Conservation (phyloP, 1,284 basidiomycete species). For the Tranzscheliella williamsii region DNA sequence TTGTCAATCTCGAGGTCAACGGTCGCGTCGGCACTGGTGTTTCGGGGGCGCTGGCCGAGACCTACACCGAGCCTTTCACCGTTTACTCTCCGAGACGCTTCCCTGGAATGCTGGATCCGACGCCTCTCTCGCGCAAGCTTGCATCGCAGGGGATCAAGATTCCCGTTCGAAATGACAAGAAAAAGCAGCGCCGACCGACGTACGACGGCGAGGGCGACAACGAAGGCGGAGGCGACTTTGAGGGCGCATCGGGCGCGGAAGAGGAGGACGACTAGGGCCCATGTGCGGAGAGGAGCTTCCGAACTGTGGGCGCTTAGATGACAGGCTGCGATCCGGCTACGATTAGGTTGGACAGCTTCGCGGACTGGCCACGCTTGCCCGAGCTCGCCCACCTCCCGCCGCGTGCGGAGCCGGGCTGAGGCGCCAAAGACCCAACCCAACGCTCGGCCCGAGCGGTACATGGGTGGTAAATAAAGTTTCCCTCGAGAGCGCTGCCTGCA, state of each 20-base stretch:
- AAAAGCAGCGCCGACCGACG: conserved; percentile 38
- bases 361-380: no score
- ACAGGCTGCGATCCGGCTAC: no score
- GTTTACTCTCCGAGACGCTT: conserved; percentile 53
- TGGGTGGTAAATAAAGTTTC: no score
- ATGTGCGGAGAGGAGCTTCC: no score
- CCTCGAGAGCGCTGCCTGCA: no score
- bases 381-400: no score
- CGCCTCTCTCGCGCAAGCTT: conserved; percentile 49
- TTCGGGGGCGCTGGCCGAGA: conserved; percentile 48
- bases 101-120: conserved; percentile 53
- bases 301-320: no score
- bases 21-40: conserved; percentile 47
- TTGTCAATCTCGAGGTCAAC: conserved; percentile 46
- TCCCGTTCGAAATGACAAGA: conserved; percentile 49
- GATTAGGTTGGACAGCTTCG: no score
- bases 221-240: conserved; percentile 19
- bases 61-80: conserved; percentile 51
- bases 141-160: conserved; percentile 56
- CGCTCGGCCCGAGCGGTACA: no score
- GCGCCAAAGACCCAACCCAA: no score
- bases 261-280: conserved; percentile 28
- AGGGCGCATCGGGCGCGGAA: conserved; percentile 27
- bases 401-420: no score
- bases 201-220: conserved; percentile 14